Base-by-base conservation (phyloP, 805 yeast species). In the Isabelozyma pseudorhagii region DNA sequence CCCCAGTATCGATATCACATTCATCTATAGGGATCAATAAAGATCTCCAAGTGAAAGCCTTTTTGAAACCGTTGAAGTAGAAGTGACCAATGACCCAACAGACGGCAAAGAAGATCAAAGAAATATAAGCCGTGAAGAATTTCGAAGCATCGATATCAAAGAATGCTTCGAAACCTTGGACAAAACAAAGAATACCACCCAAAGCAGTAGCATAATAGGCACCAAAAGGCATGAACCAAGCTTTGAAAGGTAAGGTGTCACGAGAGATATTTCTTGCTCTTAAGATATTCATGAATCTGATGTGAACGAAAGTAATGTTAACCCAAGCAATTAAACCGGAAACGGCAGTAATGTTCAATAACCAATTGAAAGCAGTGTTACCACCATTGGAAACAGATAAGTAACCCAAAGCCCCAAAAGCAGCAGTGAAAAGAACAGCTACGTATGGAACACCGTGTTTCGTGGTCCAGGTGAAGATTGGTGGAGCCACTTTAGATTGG, bases 241-340 rank as follows among this genome's bases (percentile, higher is more conserved):
- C 92, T 65, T 84, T 86, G 75, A 77, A 89, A 8, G 96, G 94
- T 50, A 89, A 74, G 9, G 79, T 75, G 57, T 84, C 83, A 60
- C 96, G 72, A 25, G 84, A 72, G 49, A 87, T 83, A 46, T 84
- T 83, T 64, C 90, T 80, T 18, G 71, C 63, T 57, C 77, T 79
- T 58, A 89, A 69, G 34, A 85, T 84, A 40, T 72, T 66, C 84
- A 86, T 86, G 68, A 86, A 87, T 63, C 92, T 74, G 50, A 87
- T 68, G 66, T 85, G 92, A 3, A 87, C 73, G 43, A 79, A 66
- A 28, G 84, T 75, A 52, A 86, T 85, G 63, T 82, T 79, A 45
- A 82, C 77, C 92, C 92, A 85, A 14, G 88, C 78, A 56, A 85
- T 83, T 55, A 86, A 75, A 51, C 92, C 92, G 9, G 91, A 84